Percentiles rank a stretch among this genome's conserved stretches.
Evolutionary conservation across 176 grass and related monocot genomes (phyloP).

Genomic region (Elaeis guineensis): DNA sequence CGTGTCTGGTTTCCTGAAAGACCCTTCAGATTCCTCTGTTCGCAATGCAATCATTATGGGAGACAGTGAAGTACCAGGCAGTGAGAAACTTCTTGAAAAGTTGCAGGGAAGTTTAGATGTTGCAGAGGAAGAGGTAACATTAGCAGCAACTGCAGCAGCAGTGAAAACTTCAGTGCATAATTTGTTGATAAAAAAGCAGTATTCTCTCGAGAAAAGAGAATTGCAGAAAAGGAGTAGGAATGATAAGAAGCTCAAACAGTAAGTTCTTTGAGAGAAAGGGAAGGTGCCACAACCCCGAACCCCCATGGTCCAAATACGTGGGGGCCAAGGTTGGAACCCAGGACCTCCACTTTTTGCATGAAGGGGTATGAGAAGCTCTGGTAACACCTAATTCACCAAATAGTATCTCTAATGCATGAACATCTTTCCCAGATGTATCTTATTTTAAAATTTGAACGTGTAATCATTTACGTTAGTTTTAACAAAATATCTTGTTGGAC

Average conservation of each 20-base stretch:
- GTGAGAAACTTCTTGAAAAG: constrained; percentile 56
- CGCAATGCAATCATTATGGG: constrained; percentile 28
- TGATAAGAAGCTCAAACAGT: constrained; percentile 71
- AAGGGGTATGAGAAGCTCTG: no score
- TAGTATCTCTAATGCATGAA: no score
- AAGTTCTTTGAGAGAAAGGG: no score
- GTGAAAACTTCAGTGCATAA: constrained; percentile 68
- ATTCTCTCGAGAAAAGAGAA: constrained; percentile 79
- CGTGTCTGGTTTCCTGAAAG: constrained; percentile 21
- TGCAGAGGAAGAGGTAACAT: constrained; percentile 48
- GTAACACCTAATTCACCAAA: no score
- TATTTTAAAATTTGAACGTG: no score
- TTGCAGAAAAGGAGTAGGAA: constrained; percentile 69
- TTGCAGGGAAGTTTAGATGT: constrained; percentile 69
- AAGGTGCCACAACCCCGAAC: no score
- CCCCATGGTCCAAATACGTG: no score
- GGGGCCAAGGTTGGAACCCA: no score
- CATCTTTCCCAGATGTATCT: no score
- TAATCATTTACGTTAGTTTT: no score
- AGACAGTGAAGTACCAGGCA: constrained; percentile 47
- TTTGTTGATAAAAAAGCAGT: constrained; percentile 94
- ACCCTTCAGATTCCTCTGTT: constrained; percentile 1
- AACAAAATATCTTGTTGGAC: no score
- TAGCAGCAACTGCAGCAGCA: constrained; percentile 43
- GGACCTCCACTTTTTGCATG: no score